Evolutionary conservation across 768 basidiomycete species (phyloP).

Genomic region (Mycena rebaudengoi): DNA sequence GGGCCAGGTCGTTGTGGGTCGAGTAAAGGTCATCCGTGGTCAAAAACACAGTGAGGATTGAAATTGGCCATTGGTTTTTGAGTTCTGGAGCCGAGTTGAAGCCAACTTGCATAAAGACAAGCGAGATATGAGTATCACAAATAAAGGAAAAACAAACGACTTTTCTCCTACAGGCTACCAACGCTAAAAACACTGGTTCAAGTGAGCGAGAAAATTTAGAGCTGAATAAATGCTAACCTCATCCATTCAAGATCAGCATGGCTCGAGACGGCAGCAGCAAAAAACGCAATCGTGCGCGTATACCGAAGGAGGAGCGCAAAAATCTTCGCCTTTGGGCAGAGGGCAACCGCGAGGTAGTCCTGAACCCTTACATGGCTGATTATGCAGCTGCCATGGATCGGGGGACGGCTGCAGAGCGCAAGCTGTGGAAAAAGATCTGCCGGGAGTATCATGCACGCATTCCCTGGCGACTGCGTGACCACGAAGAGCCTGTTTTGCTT

Average conservation of each 20-base stretch:
- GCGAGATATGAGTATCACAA: not conserved
- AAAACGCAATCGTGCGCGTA: not conserved
- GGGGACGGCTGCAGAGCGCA: not conserved
- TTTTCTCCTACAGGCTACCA: too few species aligned
- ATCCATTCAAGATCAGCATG: too few species aligned
- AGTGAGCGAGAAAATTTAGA: too few species aligned
- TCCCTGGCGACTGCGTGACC: not conserved
- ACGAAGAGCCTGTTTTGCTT: not conserved
- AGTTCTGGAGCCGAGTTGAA: not conserved
- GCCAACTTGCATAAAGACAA: not conserved
- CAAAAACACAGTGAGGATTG: too few species aligned
- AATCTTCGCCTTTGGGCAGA: slow-evolving; percentile 4
- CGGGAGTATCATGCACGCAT: slow-evolving; percentile 1
- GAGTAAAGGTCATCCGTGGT: not conserved
- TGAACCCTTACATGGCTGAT: not conserved
- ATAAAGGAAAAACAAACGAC: not conserved
- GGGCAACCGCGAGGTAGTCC: not conserved
- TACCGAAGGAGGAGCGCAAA: not conserved
- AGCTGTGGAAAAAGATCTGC: not conserved
- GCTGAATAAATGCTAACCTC: too few species aligned
- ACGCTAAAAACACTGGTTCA: too few species aligned
- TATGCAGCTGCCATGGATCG: not conserved
- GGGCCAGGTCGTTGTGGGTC: too few species aligned
- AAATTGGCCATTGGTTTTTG: not conserved
- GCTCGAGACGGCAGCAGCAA: not conserved